These are phyloP conservation scores for Immersiporthe knoxdaviesiana DNA, from an alignment of 2,329 filamentous ascomycete genomes.

Conservation along the genomic window DNA sequence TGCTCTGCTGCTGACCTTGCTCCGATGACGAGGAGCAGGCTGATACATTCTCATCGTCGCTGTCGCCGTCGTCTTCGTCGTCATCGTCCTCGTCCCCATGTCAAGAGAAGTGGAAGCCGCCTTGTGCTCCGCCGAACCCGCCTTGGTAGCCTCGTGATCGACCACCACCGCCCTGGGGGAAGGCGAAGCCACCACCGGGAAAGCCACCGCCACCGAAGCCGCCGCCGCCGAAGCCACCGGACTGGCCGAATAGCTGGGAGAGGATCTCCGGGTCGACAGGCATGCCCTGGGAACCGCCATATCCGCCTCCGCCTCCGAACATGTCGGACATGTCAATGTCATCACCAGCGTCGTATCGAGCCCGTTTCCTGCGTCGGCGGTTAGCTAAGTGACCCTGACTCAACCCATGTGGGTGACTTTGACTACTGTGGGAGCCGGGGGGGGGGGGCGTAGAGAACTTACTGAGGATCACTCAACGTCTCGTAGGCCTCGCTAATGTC, in stretches of 20 bases:
- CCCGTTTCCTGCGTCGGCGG: conserved; percentile 64
- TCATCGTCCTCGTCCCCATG: conserved; percentile 44
- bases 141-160: conserved; percentile 46
- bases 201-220: conserved; percentile 56
- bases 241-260: conserved; percentile 82
- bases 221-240: conserved; percentile 57
- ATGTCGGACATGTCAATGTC: conserved; percentile 89
- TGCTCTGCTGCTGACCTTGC: conserved; percentile 28
- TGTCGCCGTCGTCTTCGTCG: conserved; percentile 35
- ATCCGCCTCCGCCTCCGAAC: conserved; percentile 69
- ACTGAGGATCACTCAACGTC: conserved; percentile 90
- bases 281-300: conserved; percentile 52
- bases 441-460: conserved; percentile 58
- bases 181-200: conserved; percentile 56
- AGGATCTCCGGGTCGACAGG: conserved; percentile 77
- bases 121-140: conserved; percentile 22
- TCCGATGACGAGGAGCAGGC: conserved; percentile 12
- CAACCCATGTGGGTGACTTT: neutral
- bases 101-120: conserved; percentile 52
- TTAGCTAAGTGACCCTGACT: no score
- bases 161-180: conserved; percentile 52
- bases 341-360: conserved; percentile 88
- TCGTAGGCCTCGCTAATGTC: conserved; percentile 98
- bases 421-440: no score
- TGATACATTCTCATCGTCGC: conserved; percentile 38